Evolutionary conservation across 306 rosid species (phyloP).

Genomic region (Nissolia schottii): DNA sequence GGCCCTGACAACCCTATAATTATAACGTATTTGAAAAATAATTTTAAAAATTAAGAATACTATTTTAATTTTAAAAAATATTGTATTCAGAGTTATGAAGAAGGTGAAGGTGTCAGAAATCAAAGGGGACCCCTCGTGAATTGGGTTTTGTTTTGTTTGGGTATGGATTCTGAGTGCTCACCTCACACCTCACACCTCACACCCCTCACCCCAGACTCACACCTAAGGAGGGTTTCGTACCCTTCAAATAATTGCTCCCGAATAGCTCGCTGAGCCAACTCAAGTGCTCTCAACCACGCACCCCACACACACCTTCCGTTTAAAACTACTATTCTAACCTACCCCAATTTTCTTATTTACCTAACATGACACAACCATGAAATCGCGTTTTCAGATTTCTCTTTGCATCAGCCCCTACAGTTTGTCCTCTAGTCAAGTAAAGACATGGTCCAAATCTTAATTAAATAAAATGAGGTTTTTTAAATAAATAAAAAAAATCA

Average conservation of each 20-base stretch:
- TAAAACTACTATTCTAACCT: constrained; percentile 4
- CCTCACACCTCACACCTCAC: too few relatives aligned
- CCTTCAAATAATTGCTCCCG: constrained; percentile 64
- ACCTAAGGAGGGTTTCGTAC: constrained; percentile 20
- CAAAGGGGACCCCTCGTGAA: constrained; percentile 48
- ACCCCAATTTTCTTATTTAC: not conserved
- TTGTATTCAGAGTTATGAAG: too few relatives aligned
- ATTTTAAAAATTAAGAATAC: too few relatives aligned
- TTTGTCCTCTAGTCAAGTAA: not conserved
- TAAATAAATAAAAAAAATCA: too few relatives aligned
- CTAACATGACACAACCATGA: not conserved
- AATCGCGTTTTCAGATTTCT: not conserved
- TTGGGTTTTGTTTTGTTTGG: constrained; percentile 34
- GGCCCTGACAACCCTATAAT: constrained; percentile 26
- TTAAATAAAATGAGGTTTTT: too few relatives aligned
- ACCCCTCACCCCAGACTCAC: not conserved
- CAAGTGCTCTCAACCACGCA: not conserved
- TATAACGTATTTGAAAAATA: constrained; percentile 8
- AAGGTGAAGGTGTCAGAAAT: constrained; percentile 30
- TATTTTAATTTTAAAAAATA: too few relatives aligned
- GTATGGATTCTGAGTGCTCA: not conserved
- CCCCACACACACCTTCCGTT: not conserved
- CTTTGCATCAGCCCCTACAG: not conserved
- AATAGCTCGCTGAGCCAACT: constrained; percentile 29
- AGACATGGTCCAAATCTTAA: not conserved